Conservation (phyloP, 306 rosid species). For the Acmispon strigosus region DNA sequence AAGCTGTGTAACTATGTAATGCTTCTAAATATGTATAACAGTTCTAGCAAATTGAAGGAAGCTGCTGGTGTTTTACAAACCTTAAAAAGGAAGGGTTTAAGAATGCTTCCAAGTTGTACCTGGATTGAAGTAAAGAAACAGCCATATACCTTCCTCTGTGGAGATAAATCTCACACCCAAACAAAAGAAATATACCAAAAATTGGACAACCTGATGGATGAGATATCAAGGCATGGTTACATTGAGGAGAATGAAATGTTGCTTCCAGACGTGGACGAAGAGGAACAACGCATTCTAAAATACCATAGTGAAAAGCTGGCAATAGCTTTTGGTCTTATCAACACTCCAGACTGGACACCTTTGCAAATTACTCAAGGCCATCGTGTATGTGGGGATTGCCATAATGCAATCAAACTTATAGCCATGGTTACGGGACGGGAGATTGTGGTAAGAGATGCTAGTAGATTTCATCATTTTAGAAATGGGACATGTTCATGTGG, state of each 20-base stretch:
- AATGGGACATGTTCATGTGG: slow-evolving; percentile 88
- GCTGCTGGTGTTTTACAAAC: slow-evolving; percentile 78
- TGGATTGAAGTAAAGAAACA: slow-evolving; percentile 73
- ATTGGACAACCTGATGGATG: slow-evolving; percentile 56
- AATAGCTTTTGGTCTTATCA: slow-evolving; percentile 70
- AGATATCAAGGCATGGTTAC: slow-evolving; percentile 59
- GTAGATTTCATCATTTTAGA: slow-evolving; percentile 85
- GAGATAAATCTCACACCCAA: slow-evolving; percentile 51
- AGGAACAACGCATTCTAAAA: slow-evolving; percentile 38
- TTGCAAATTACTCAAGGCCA: slow-evolving; percentile 74
- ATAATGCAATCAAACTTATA: slow-evolving; percentile 66
- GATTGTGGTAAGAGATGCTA: slow-evolving; percentile 72
- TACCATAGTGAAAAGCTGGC: slow-evolving; percentile 87
- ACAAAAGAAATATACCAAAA: slow-evolving; percentile 43
- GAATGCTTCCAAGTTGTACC: slow-evolving; percentile 64
- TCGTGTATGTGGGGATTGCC: slow-evolving; percentile 72
- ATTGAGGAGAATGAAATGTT: slow-evolving; percentile 28
- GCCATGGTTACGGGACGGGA: slow-evolving; percentile 58
- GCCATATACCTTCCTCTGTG: slow-evolving; percentile 44
- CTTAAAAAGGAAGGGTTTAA: slow-evolving; percentile 66
- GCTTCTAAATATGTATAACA: slow-evolving; percentile 61
- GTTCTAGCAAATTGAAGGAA: slow-evolving; percentile 60
- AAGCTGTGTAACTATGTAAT: slow-evolving; percentile 69
- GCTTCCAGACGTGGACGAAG: slow-evolving; percentile 80
- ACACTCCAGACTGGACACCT: slow-evolving; percentile 46